Conservation (phyloP, 2,329 filamentous ascomycete species). For the Trichoderma oligosporum region DNA sequence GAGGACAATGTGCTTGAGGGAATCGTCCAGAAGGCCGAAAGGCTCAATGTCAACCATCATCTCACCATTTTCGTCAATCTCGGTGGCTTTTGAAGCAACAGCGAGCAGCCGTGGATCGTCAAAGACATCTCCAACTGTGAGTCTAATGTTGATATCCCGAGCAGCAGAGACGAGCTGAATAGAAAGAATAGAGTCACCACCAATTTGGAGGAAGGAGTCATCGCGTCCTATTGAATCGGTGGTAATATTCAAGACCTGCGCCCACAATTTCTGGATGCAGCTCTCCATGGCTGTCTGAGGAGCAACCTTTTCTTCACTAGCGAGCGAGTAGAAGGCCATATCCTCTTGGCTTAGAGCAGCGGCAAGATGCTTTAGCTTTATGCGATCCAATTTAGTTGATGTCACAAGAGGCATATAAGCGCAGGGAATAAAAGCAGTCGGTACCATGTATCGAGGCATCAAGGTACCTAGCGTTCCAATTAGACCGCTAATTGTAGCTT, state of each 20-base stretch:
- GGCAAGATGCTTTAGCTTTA: conserved; percentile 1
- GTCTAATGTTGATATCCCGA: neutral
- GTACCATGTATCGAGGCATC: conserved; percentile 16
- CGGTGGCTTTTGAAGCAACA: conserved; percentile 5
- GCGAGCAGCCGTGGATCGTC: conserved; percentile 6
- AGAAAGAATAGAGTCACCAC: conserved; percentile 25
- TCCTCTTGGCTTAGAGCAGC: conserved; percentile 6
- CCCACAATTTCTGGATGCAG: conserved; percentile 34
- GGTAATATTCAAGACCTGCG: neutral
- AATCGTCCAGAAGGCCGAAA: neutral
- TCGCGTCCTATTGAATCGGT: conserved; percentile 19
- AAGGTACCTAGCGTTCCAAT: neutral
- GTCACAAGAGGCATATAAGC: conserved; percentile 4
- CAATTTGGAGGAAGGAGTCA: conserved; percentile 24
- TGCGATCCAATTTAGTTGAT: conserved; percentile 19
- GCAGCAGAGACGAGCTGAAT: conserved; percentile 22
- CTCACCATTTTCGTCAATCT: neutral
- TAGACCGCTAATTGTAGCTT: neutral
- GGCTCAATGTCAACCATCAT: neutral
- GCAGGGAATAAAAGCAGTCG: conserved; percentile 14
- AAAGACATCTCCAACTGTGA: conserved; percentile 19
- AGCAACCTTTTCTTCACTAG: conserved; percentile 23
- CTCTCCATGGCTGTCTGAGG: conserved; percentile 25
- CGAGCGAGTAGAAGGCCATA: conserved; percentile 23
- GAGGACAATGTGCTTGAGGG: neutral